Evolutionary conservation across 805 yeast genomes (phyloP).

Genomic region (Candida oleophila): DNA sequence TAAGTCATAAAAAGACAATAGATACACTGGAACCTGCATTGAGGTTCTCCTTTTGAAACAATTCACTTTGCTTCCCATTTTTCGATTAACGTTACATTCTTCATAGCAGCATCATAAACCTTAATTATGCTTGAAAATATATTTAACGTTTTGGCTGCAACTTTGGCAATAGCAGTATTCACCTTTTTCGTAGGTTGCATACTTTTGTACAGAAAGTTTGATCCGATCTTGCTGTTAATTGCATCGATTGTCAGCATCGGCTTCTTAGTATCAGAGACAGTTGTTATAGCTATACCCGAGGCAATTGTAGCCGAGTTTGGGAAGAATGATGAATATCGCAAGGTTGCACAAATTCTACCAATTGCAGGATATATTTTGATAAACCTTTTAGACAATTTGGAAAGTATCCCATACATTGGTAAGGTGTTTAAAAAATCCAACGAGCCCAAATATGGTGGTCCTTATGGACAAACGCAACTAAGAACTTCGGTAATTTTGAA

Average conservation of each 20-base stretch:
- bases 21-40: background rate
- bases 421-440: background rate
- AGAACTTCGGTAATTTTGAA: constrained; percentile 5
- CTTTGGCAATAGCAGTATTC: background rate
- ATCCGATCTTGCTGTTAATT: constrained; percentile 24
- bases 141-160: background rate
- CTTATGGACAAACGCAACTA: background rate
- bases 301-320: constrained; percentile 49
- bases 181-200: background rate
- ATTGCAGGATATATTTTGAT: constrained; percentile 55
- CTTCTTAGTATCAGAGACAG: constrained; percentile 56
- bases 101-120: background rate
- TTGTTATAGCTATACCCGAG: constrained; percentile 64
- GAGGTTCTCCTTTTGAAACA: background rate
- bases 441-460: background rate
- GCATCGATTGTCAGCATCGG: constrained; percentile 56
- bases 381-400: constrained; percentile 47
- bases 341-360: constrained; percentile 46
- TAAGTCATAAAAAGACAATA: background rate
- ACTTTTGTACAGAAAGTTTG: background rate
- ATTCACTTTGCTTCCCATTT: background rate
- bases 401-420: background rate
- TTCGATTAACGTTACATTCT: background rate
- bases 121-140: background rate
- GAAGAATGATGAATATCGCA: constrained; percentile 13